phyloP scores from a whole-genome alignment of 805 yeast genomes.

The Naumovozyma dairenensis region DNA sequence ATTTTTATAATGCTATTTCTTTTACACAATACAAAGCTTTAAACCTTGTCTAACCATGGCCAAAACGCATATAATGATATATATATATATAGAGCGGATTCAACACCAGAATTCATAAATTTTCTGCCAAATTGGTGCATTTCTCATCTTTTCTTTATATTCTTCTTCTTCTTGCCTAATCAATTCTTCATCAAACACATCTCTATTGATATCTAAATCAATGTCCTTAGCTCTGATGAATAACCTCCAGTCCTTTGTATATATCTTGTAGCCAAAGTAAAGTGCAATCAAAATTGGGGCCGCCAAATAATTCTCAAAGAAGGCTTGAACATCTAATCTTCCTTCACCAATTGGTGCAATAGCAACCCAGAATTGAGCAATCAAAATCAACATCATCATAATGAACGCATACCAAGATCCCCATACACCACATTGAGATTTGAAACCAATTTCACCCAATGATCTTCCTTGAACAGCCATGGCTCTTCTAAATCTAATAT shows the following conservation, averaged over 20 bases:
- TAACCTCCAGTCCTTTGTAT: constrained; percentile 36
- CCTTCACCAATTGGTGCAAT: constrained; percentile 40
- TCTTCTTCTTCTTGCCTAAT: constrained; percentile 28
- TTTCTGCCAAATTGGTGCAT: constrained; percentile 23
- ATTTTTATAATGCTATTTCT: too few species aligned
- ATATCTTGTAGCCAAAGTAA: constrained; percentile 38
- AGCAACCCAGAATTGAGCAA: constrained; percentile 61
- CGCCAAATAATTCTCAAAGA: constrained; percentile 40
- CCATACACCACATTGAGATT: constrained; percentile 40
- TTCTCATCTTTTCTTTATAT: constrained; percentile 19
- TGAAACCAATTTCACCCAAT: constrained; percentile 42
- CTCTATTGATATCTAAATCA: constrained; percentile 25
- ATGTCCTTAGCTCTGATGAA: constrained; percentile 25
- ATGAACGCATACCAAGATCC: constrained; percentile 45
- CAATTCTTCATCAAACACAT: constrained; percentile 27
- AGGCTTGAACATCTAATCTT: constrained; percentile 32
- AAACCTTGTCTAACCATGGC: too few species aligned
- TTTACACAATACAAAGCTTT: too few species aligned
- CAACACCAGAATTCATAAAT: constrained; percentile 28
- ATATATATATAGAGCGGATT: constrained; percentile 1
- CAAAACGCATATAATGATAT: too few species aligned
- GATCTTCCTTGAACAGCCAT: constrained; percentile 45
- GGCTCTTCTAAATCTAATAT: constrained; percentile 51
- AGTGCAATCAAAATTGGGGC: constrained; percentile 36
- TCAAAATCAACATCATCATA: constrained; percentile 40